A percentile compares a stretch with the other conserved stretches of the same genome.
These are phyloP conservation scores for Gnomoniopsis smithogilvyi DNA, from an alignment of 2,329 filamentous ascomycete genomes.

Conservation along the genomic window DNA sequence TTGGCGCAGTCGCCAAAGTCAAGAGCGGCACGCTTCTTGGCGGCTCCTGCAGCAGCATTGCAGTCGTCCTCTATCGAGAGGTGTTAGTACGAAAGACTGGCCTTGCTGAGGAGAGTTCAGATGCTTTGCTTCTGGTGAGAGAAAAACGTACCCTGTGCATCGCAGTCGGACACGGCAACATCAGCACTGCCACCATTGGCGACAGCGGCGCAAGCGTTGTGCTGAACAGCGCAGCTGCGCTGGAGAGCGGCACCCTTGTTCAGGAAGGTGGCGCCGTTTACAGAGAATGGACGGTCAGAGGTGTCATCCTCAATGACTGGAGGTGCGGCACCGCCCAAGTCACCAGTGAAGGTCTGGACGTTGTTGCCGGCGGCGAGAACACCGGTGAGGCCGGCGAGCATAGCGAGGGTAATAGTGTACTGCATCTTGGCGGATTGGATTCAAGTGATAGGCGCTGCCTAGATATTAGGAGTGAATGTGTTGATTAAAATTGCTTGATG, in stretches of 20 bases:
- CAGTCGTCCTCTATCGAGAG: slow-evolving; percentile 30
- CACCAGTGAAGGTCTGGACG: slow-evolving; percentile 44
- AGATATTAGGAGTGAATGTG: background rate
- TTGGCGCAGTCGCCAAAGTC: slow-evolving; percentile 45
- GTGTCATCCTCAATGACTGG: slow-evolving; percentile 36
- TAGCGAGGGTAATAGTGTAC: slow-evolving; percentile 27
- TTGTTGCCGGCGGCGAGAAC: slow-evolving; percentile 37
- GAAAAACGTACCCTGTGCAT: slow-evolving; percentile 30
- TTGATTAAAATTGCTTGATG: background rate
- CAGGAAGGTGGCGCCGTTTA: slow-evolving; percentile 55
- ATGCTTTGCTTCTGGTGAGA: background rate
- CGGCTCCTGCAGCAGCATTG: slow-evolving; percentile 22
- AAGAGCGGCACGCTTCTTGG: slow-evolving; percentile 23
- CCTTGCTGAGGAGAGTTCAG: no score
- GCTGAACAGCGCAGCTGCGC: slow-evolving; percentile 48
- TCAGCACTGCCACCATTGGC: slow-evolving; percentile 40
- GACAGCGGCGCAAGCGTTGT: slow-evolving; percentile 47
- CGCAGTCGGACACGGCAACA: slow-evolving; percentile 38
- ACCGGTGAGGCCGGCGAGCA: slow-evolving; percentile 31
- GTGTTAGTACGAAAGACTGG: background rate
- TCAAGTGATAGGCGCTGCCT: background rate
- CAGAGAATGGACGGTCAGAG: slow-evolving; percentile 42
- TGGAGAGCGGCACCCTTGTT: slow-evolving; percentile 41
- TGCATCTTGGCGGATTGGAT: slow-evolving; percentile 25
- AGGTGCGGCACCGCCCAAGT: slow-evolving; percentile 38